phyloP scores from a whole-genome alignment of 2,329 filamentous ascomycete species.

The Podosphaera leucotricha region DNA sequence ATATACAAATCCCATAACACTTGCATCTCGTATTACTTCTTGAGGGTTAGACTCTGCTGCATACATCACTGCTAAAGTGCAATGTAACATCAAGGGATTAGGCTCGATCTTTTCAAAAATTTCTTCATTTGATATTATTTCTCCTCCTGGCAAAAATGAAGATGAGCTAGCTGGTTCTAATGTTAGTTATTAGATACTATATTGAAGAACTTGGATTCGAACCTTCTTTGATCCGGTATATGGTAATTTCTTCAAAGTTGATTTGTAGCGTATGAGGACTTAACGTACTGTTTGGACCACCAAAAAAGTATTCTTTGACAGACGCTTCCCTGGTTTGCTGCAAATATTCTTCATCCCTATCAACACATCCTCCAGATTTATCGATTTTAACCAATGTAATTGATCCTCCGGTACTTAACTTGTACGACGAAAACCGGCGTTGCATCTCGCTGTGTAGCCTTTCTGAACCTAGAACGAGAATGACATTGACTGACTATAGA shows the following conservation, averaged over 20 bases:
- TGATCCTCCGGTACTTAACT: slow-evolving; percentile 35
- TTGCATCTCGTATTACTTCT: slow-evolving; percentile 53
- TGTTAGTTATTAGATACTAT: not conserved
- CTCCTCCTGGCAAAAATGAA: slow-evolving; percentile 16
- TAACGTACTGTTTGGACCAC: slow-evolving; percentile 48
- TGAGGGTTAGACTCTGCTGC: slow-evolving; percentile 44
- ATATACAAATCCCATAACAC: slow-evolving; percentile 81
- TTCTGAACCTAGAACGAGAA: slow-evolving; percentile 64
- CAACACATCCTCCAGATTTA: slow-evolving; percentile 66
- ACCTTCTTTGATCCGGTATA: slow-evolving; percentile 48
- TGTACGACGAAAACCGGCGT: slow-evolving; percentile 36
- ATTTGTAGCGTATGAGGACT: slow-evolving; percentile 75
- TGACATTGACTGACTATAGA: slow-evolving; percentile 36
- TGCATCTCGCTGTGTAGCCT: slow-evolving; percentile 51
- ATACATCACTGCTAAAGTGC: slow-evolving; percentile 65
- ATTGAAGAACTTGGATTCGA: slow-evolving; percentile 10
- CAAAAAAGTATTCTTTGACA: slow-evolving; percentile 89
- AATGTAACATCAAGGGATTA: slow-evolving; percentile 48
- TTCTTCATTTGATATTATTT: slow-evolving; percentile 14
- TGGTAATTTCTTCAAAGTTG: slow-evolving; percentile 46
- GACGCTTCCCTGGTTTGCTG: slow-evolving; percentile 49
- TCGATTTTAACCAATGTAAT: slow-evolving; percentile 58
- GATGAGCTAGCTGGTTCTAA: slow-evolving; percentile 10
- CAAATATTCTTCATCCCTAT: slow-evolving; percentile 51
- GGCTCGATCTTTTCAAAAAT: slow-evolving; percentile 41